These are phyloP conservation scores for Trapa bicornis DNA, from an alignment of 345 rosid species.

Conservation along the genomic window DNA sequence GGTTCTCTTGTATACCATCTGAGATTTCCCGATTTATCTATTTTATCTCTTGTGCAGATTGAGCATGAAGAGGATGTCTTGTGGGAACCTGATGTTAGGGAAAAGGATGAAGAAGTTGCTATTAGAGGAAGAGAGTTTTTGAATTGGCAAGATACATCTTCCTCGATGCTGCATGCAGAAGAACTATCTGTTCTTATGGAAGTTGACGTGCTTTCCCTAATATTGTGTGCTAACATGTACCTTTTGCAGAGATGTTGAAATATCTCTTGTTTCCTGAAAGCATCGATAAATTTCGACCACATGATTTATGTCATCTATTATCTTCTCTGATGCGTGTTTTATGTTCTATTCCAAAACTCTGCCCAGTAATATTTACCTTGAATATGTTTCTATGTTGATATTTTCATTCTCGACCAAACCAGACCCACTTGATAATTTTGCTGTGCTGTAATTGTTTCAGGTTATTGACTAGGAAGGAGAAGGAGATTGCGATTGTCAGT, in stretches of 20 bases:
- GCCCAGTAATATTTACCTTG: neutral
- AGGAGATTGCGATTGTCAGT: constrained; percentile 67
- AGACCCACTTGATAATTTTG: neutral
- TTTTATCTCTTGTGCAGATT: constrained; percentile 23
- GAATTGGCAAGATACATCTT: constrained; percentile 25
- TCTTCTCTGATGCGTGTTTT: neutral
- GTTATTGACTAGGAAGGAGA: constrained; percentile 69
- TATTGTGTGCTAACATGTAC: neutral
- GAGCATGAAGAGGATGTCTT: constrained; percentile 53
- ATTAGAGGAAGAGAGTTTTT: constrained; percentile 48
- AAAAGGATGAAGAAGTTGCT: constrained; percentile 36
- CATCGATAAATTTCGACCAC: neutral
- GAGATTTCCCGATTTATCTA: neutral
- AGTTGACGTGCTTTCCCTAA: neutral
- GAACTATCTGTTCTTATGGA: neutral
- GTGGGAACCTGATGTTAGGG: constrained; percentile 46
- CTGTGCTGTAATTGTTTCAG: constrained; percentile 14
- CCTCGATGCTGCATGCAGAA: neutral
- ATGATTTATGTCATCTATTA: neutral
- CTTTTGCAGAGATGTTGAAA: neutral
- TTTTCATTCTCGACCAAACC: neutral
- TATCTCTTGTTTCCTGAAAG: neutral
- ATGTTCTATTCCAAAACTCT: neutral
- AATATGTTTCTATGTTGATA: neutral
- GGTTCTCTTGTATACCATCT: neutral